Base-by-base conservation (phyloP, 23 red algal genomes). In the Gracilaria vermiculophylla region DNA sequence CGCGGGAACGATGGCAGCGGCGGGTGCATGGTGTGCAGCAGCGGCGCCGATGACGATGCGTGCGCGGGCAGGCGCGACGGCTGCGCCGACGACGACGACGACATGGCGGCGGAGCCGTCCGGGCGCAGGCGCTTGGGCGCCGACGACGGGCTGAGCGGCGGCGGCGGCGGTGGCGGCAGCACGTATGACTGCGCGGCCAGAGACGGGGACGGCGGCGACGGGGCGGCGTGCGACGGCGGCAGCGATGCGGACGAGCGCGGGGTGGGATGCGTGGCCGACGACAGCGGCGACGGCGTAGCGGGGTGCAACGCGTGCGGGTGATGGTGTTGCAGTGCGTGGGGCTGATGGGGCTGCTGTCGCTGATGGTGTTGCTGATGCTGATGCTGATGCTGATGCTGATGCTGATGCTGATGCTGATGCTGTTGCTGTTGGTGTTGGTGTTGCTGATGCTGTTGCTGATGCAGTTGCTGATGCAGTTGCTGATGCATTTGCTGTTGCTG, bases 11-110 rank as follows among this genome's bases (percentile, higher is more conserved):
- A 62, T 17, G 80, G 80, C 21, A 85, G 31, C 80, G 80, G 80
- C 16, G 80, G 80, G 45, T 85, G 80, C 32, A 82, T 35, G 15
- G 53, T n/a, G n/a, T 81, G 51, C 25, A 85, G 80, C 29, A 71
- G 5, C 21, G 80, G 80, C 39, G 77, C 36, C 50, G 77, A 8
- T n/a, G 71, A 76, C 12, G 33, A 27, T 33, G 53, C 27, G 11
- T 7, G 50, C 43, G 75, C n/a, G 33, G 6, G 75, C 50, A 24
- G 35, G 11, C 3, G 33, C 75, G 47, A 20, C 15, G 50, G 75
- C 50, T 47, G 39, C 14, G 75, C 15, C 25, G 50, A 11, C 2
- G 31, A 19, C 35, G 19, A 19, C 13, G n/a, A 49, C 33, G 23
- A 49, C 13, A 13, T 21, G 50, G 25, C 0, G 44, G 6, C 40